These are phyloP conservation scores for Sugiyamaella xylanicola DNA, from an alignment of 1,139 yeast species.

Conservation along the genomic window DNA sequence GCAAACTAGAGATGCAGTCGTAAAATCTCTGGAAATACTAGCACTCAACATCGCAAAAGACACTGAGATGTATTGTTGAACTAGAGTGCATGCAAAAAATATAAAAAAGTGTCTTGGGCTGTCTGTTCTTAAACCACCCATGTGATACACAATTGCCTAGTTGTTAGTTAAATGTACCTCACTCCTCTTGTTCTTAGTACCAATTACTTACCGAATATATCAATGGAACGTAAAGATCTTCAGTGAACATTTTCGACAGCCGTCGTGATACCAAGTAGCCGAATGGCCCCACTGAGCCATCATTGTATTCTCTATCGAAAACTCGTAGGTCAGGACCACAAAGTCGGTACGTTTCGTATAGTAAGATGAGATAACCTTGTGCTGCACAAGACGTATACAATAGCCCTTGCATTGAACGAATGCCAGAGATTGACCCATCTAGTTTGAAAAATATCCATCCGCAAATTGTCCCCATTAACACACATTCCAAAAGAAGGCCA, in stretches of 20 bases:
- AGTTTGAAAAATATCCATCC: slow-evolving; percentile 83
- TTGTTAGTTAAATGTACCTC: slow-evolving; percentile 11
- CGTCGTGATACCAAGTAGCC: slow-evolving; percentile 73
- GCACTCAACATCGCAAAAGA: slow-evolving; percentile 59
- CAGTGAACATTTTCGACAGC: slow-evolving; percentile 64
- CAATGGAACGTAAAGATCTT: slow-evolving; percentile 67
- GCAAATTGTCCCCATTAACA: slow-evolving; percentile 58
- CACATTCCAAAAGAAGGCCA: slow-evolving; percentile 58
- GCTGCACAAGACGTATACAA: slow-evolving; percentile 66
- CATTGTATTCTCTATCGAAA: slow-evolving; percentile 74
- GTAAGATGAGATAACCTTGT: slow-evolving; percentile 67
- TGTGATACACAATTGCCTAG: slow-evolving; percentile 60
- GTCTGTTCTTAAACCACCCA: slow-evolving; percentile 69
- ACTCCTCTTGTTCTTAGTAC: background rate
- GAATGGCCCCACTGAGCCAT: slow-evolving; percentile 63
- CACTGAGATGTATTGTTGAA: slow-evolving; percentile 60
- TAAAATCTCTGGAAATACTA: slow-evolving; percentile 63
- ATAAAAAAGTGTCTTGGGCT: slow-evolving; percentile 56
- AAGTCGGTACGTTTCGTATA: slow-evolving; percentile 73
- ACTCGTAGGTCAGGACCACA: slow-evolving; percentile 68
- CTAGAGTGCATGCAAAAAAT: slow-evolving; percentile 60
- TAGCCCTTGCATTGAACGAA: slow-evolving; percentile 64
- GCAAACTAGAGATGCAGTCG: slow-evolving; percentile 63
- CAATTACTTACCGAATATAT: slow-evolving; percentile 49
- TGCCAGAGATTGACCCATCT: slow-evolving; percentile 61